A percentile compares a stretch with the other conserved stretches of the same genome.
Conservation (phyloP, 495 filamentous ascomycete species). For the Penicillium flavigenum region DNA sequence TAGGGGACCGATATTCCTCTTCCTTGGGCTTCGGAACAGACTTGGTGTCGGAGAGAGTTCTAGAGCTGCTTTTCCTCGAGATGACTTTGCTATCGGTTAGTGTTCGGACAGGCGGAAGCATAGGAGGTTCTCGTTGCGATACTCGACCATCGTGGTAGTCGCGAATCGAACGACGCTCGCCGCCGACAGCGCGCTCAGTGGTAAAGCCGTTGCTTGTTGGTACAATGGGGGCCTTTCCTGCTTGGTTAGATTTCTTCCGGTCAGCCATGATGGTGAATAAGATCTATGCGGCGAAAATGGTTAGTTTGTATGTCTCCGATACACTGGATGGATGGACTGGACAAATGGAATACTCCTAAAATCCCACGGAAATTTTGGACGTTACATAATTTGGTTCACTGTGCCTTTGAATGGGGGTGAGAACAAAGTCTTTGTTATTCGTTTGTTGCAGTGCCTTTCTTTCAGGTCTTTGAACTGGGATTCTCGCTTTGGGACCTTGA, state of each 20-base stretch:
- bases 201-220: background rate
- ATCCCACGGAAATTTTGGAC: background rate
- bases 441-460: background rate
- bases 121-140: background rate
- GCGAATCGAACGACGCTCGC: conserved; percentile 3
- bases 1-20: background rate
- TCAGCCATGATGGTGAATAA: background rate
- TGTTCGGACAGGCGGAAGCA: background rate
- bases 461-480: background rate
- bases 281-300: background rate
- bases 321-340: background rate
- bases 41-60: no score
- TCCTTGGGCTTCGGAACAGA: background rate
- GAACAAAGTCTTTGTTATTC: background rate
- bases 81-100: background rate
- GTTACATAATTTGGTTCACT: background rate
- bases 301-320: background rate
- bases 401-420: background rate
- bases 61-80: background rate
- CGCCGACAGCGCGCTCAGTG: background rate
- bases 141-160: conserved; percentile 1
- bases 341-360: background rate
- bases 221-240: background rate
- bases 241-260: background rate
- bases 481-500: background rate